phyloP scores from a whole-genome alignment of 768 basidiomycete genomes.

The Trametes meyenii region DNA sequence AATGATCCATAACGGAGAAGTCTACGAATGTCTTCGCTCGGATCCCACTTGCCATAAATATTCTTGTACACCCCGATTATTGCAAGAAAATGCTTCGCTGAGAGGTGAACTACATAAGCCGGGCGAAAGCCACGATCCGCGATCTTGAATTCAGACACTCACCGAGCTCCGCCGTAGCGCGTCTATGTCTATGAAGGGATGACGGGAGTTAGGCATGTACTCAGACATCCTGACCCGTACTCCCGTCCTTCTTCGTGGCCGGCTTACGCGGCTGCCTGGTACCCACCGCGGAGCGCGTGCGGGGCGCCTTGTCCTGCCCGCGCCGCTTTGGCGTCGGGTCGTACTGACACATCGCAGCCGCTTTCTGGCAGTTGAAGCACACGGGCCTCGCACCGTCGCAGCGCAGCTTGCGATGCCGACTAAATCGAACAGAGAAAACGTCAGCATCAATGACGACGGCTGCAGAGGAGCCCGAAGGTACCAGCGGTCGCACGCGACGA shows the following conservation, averaged over 20 bases:
- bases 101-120: no score
- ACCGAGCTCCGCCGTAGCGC: neutral
- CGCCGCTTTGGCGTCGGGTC: constrained; percentile 16
- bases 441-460: neutral
- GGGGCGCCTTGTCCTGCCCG: constrained; percentile 22
- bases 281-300: constrained; percentile 20
- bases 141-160: neutral
- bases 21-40: no score
- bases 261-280: constrained; percentile 35
- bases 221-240: neutral
- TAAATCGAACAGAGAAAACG: constrained; percentile 21
- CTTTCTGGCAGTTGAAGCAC: constrained; percentile 18
- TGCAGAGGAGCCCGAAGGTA: neutral
- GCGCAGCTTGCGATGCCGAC: constrained; percentile 22
- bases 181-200: neutral
- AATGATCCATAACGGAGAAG: no score
- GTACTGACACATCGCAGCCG: constrained; percentile 11
- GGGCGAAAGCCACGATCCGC: no score
- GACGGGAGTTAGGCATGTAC: no score
- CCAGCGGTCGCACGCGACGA: constrained; percentile 22
- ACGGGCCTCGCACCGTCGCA: constrained; percentile 21
- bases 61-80: neutral
- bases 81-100: neutral
- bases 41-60: no score
- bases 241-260: constrained; percentile 7